Conservation (phyloP, 768 basidiomycete species). For the Fistulinella prunicolor region DNA sequence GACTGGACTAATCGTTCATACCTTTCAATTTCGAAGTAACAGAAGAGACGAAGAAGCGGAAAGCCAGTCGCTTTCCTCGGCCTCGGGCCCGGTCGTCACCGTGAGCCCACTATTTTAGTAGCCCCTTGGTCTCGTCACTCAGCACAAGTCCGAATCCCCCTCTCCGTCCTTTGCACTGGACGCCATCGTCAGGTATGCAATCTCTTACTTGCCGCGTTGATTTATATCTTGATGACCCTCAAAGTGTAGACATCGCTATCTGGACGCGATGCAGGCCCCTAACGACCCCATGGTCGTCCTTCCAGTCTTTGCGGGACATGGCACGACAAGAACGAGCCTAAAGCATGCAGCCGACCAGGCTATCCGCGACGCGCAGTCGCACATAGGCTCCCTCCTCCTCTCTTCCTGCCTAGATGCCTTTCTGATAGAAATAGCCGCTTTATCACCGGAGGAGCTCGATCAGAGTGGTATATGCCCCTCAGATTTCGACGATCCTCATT, state of each 20-base stretch:
- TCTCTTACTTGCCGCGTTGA: background rate
- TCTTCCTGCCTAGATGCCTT: conserved; percentile 51
- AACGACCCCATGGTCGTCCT: conserved; percentile 23
- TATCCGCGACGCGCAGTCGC: conserved; percentile 39
- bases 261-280: conserved; percentile 8
- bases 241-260: background rate
- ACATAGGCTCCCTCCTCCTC: conserved; percentile 43
- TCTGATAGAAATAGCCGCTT: conserved; percentile 43
- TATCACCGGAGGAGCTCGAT: conserved; percentile 38
- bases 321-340: conserved; percentile 36
- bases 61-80: conserved; percentile 18
- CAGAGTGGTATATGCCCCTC: conserved; percentile 37
- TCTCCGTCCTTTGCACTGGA: background rate
- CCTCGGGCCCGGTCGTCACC: conserved; percentile 1
- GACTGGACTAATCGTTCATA: conserved; percentile 6
- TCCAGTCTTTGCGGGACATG: conserved; percentile 60
- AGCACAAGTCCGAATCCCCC: conserved; percentile 2
- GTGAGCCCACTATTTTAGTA: conserved; percentile 14
- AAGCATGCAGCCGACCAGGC: conserved; percentile 37
- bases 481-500: conserved; percentile 42
- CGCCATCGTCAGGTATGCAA: conserved; percentile 5
- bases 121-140: background rate
- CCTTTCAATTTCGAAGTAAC: conserved; percentile 13
- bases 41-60: conserved; percentile 21
- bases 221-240: background rate